A percentile compares a stretch with the other conserved stretches of the same genome.
These are phyloP conservation scores for Pseudocercospora fijiensis DNA, from an alignment of 2,329 filamentous ascomycete genomes.

Conservation along the genomic window DNA sequence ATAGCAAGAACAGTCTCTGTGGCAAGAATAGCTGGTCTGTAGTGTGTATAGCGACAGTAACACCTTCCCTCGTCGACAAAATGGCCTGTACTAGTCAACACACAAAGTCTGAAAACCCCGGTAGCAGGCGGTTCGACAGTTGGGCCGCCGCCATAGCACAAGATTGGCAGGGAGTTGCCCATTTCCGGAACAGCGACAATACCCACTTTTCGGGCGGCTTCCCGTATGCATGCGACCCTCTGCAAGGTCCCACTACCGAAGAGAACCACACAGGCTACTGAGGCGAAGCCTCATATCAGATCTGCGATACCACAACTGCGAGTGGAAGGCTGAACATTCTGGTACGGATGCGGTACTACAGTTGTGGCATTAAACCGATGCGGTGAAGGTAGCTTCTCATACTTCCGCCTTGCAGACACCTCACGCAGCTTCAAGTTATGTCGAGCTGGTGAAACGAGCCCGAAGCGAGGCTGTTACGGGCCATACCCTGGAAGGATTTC, in stretches of 20 bases:
- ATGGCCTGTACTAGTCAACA: too few species aligned
- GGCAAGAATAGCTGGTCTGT: too few species aligned
- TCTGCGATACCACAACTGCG: neutral
- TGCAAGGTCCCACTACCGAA: neutral
- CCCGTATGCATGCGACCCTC: too few species aligned
- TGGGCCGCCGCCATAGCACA: too few species aligned
- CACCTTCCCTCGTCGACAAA: too few species aligned
- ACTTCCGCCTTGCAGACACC: neutral
- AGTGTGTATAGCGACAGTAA: too few species aligned
- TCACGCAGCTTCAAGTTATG: neutral
- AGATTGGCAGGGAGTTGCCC: too few species aligned
- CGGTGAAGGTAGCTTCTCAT: neutral
- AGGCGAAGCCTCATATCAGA: neutral
- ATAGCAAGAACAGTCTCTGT: too few species aligned
- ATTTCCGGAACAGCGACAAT: too few species aligned
- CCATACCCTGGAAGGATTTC: neutral
- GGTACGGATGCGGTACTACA: neutral
- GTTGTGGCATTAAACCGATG: neutral
- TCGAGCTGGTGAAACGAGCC: neutral
- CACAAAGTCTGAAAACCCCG: too few species aligned
- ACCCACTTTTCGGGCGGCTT: too few species aligned
- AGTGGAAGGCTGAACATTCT: neutral
- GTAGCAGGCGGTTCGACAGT: too few species aligned
- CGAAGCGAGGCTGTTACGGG: neutral
- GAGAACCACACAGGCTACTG: neutral